A percentile compares a stretch with the other conserved stretches of the same genome.
These are phyloP conservation scores for Pythium guiyangense DNA, from an alignment of 352 stramenopile genomes.

Conservation along the genomic window DNA sequence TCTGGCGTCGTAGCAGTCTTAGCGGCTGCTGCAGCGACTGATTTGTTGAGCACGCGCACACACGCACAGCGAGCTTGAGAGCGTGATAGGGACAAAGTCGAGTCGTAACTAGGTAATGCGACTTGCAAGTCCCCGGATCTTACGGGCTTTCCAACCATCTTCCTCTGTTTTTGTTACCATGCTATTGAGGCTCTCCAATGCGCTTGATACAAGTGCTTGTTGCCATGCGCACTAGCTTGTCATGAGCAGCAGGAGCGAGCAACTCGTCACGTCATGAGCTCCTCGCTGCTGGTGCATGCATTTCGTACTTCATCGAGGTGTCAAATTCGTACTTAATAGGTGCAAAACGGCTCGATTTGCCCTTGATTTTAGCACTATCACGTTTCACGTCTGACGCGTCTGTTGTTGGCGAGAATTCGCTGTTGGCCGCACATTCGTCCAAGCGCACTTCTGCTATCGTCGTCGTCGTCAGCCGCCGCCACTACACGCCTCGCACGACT, in stretches of 20 bases:
- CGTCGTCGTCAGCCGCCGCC: neutral
- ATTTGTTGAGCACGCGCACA: neutral
- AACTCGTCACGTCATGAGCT: neutral
- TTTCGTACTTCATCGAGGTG: neutral
- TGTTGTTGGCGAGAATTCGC: neutral
- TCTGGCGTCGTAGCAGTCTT: neutral
- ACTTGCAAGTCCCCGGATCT: slow-evolving; percentile 1
- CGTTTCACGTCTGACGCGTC: neutral
- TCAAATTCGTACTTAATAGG: neutral
- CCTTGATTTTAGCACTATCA: neutral
- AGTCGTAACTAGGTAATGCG: neutral
- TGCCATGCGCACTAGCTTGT: neutral
- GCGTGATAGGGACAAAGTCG: neutral
- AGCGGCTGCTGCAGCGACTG: neutral
- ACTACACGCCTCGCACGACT: no score
- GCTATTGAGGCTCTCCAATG: no score
- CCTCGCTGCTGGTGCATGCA: neutral
- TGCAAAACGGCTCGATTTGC: no score
- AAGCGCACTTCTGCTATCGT: neutral
- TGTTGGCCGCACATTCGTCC: neutral
- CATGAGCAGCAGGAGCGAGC: neutral
- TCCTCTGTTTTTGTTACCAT: neutral
- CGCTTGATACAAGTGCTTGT: no score
- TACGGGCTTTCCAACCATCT: slow-evolving; percentile 1
- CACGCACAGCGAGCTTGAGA: slow-evolving; percentile 5